Base-by-base conservation (phyloP, 1,284 basidiomycete genomes). In the Sporisorium sorghi region DNA sequence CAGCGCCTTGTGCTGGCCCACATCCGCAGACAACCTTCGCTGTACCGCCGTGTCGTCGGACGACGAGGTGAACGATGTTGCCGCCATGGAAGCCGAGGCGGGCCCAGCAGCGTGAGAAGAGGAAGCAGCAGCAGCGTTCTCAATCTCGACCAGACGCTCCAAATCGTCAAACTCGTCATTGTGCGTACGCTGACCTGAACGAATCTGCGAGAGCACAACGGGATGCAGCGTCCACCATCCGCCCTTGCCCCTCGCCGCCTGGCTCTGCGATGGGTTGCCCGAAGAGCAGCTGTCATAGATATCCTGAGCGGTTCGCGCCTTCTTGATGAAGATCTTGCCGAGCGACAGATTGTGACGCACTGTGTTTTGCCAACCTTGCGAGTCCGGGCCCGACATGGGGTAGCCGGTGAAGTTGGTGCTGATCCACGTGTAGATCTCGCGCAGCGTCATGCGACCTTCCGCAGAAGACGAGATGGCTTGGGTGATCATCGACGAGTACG, bases 401-500 rank as follows among this genome's bases (percentile, higher is more conserved):
- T 81, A 81, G 17, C 76, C 61, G 15, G 78, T 52, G 52, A 73
- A 79, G 46, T 75, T 68, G 51, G 46, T 73, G 59, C 68, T 71
- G 65, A 81, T 81, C 78, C 78, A 80, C 1, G 75, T 76, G 64
- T 81, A 81, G 54, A 81, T 80, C 59, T 81, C 80, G 17, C 78
- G 68, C 48, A 81, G 44, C 14, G 78, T 81, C 76, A 81, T 78
- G 35, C 74, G 65, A 19, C 74, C 70, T 42, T 76, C 78, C 5
- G 77, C 40, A 11, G 76, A 67, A 5, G 80, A 81, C 2, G 75
- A 55, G 52, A 81, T 80, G n/a, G 80, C 80, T 54, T 80, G 78
- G 5, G 80, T 78, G 61, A 80, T 80, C 63, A 81, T 70, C 14
- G 73, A 74, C n/a, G 80, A 72, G 59, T 81, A 81, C 35, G 76